Percentiles rank a stretch among this genome's conserved stretches.
phyloP scores from a whole-genome alignment of 2,329 filamentous ascomycete species.

The Rugonectria rugulosa region DNA sequence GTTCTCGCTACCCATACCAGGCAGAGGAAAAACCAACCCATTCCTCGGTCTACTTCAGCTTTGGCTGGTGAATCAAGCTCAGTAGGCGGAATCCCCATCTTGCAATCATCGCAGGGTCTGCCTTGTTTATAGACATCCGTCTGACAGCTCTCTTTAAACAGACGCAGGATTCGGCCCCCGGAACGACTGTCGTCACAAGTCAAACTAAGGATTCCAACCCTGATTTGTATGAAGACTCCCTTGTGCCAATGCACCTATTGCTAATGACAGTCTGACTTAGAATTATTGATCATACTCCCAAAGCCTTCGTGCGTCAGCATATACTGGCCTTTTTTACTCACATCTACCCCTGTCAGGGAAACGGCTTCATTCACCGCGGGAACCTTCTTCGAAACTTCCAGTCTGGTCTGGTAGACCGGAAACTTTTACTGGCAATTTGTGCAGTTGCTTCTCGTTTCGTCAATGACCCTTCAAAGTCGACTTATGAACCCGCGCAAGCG shows the following conservation, averaged over 20 bases:
- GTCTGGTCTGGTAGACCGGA: slow-evolving; percentile 1
- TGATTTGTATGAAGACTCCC: not conserved
- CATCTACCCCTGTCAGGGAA: slow-evolving; percentile 11
- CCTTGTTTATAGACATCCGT: not conserved
- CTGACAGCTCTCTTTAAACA: not conserved
- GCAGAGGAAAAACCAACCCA: not conserved
- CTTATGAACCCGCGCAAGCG: not conserved
- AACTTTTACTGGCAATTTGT: slow-evolving; percentile 6
- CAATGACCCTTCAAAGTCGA: not conserved
- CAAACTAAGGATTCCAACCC: not conserved
- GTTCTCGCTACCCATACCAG: not conserved
- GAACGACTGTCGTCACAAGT: no score
- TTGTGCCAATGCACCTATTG: not conserved
- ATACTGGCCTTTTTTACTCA: slow-evolving; percentile 9
- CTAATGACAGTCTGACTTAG: not conserved
- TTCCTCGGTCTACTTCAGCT: not conserved
- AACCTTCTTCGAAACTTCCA: slow-evolving; percentile 8
- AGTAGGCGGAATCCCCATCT: not conserved
- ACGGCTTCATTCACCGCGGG: slow-evolving; percentile 7
- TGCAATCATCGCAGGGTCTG: not conserved
- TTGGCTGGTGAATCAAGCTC: not conserved
- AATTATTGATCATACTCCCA: not conserved
- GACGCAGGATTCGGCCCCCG: not conserved
- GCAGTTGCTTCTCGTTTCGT: slow-evolving; percentile 5
- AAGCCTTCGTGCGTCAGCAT: not conserved